Conservation (phyloP, 2,329 filamentous ascomycete species). For the Cladophialophora exuberans region DNA sequence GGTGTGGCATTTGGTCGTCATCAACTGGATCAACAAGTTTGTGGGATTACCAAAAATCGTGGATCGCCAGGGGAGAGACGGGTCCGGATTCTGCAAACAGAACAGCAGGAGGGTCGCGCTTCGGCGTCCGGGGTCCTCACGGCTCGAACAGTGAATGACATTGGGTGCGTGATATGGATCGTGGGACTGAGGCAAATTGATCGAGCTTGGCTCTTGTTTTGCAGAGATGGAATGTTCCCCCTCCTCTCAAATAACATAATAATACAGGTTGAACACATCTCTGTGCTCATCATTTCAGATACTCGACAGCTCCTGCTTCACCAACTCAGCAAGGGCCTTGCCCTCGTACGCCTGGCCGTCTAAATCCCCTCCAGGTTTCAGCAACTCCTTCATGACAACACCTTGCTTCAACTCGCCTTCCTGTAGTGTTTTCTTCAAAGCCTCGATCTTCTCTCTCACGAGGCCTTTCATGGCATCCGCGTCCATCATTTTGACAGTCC, state of each 20-base stretch:
- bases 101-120: constrained; percentile 6
- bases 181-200: too few relatives aligned
- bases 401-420: constrained; percentile 42
- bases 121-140: constrained; percentile 6
- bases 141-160: constrained; percentile 24
- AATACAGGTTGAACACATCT: too few relatives aligned
- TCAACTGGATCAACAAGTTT: constrained; percentile 72
- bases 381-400: constrained; percentile 46
- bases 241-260: too few relatives aligned
- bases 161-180: too few relatives aligned
- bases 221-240: too few relatives aligned
- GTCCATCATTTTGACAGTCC: constrained; percentile 46
- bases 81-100: constrained; percentile 26
- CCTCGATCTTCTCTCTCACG: constrained; percentile 41
- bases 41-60: constrained; percentile 55
- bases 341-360: constrained; percentile 50
- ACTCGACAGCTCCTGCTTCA: constrained; percentile 39
- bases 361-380: constrained; percentile 46
- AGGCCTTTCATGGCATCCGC: constrained; percentile 44
- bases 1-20: constrained; percentile 84
- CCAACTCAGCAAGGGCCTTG: constrained; percentile 45
- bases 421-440: constrained; percentile 36
- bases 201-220: too few relatives aligned
- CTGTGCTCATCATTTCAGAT: too few relatives aligned
- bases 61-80: constrained; percentile 37